Evolutionary conservation across 306 rosid species (phyloP).

Genomic region (Cicer yamashitae): DNA sequence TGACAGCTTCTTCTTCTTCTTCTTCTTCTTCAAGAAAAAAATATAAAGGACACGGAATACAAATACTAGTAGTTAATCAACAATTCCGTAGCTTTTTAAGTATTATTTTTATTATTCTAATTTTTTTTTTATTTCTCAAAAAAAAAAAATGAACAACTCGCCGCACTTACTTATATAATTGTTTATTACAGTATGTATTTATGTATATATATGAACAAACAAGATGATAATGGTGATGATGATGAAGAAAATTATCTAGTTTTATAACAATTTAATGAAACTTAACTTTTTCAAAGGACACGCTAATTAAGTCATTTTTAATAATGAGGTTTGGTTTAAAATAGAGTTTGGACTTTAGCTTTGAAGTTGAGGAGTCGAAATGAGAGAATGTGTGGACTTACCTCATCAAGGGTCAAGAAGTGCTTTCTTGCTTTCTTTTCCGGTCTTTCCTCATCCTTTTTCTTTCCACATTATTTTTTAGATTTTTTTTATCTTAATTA

Average conservation of each 20-base stretch:
- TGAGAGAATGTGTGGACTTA: constrained; percentile 29
- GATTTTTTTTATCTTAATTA: not conserved
- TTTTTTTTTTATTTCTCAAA: constrained; percentile 25
- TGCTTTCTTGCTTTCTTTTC: not conserved
- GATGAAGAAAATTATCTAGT: constrained; percentile 10
- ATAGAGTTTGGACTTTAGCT: not conserved
- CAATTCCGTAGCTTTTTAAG: constrained; percentile 11
- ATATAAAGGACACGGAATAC: constrained; percentile 37
- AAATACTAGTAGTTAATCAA: not conserved
- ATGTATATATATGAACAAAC: not conserved
- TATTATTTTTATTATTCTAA: not conserved
- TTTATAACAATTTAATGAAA: constrained; percentile 9
- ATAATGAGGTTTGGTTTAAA: not conserved
- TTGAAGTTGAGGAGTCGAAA: not conserved
- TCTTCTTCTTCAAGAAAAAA: constrained; percentile 38
- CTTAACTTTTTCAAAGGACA: constrained; percentile 3
- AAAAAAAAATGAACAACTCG: constrained; percentile 26
- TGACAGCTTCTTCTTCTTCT: constrained; percentile 7
- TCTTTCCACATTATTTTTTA: not conserved
- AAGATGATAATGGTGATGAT: not conserved
- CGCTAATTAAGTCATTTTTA: not conserved
- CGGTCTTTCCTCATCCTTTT: not conserved
- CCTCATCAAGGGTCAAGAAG: constrained; percentile 38
- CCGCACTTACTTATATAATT: constrained; percentile 45
- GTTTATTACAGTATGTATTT: not conserved